Evolutionary conservation across 257 asterid genomes (phyloP).

Genomic region (Capsicum rhomboideum): DNA sequence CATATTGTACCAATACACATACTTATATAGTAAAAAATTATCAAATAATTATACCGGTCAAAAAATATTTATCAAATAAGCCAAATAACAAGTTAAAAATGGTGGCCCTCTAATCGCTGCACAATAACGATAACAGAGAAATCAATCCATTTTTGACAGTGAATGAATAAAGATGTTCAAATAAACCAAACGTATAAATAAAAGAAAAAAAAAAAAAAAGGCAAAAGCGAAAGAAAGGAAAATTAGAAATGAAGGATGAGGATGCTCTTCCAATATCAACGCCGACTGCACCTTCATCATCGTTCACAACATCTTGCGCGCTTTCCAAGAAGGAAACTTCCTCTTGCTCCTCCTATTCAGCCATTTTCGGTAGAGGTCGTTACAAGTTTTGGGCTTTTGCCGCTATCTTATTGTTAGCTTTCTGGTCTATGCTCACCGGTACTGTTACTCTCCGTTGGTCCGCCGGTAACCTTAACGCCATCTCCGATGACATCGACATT

Average conservation of each 20-base stretch:
- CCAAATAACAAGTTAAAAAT: neutral
- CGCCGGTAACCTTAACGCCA: conserved; percentile 46
- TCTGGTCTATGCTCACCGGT: conserved; percentile 89
- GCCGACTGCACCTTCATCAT: conserved; percentile 11
- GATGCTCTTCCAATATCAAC: conserved; percentile 67
- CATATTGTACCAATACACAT: neutral
- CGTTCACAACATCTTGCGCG: neutral
- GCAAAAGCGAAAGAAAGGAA: neutral
- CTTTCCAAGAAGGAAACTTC: conserved; percentile 12
- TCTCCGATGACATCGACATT: conserved; percentile 25
- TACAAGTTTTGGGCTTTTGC: conserved; percentile 75
- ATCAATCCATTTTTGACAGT: neutral
- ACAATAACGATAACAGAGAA: neutral
- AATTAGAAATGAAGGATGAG: conserved; percentile 51
- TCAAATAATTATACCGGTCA: too few relatives aligned
- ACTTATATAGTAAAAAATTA: too few relatives aligned
- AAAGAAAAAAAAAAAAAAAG: neutral
- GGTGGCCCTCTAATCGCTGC: neutral
- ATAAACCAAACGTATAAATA: neutral
- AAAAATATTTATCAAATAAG: neutral
- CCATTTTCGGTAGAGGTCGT: conserved; percentile 47
- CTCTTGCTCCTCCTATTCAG: neutral
- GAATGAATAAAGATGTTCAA: neutral
- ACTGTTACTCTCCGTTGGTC: conserved; percentile 76
- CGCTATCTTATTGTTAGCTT: conserved; percentile 60